These are phyloP conservation scores for Collybia mongolica DNA, from an alignment of 768 basidiomycete species.

Conservation along the genomic window DNA sequence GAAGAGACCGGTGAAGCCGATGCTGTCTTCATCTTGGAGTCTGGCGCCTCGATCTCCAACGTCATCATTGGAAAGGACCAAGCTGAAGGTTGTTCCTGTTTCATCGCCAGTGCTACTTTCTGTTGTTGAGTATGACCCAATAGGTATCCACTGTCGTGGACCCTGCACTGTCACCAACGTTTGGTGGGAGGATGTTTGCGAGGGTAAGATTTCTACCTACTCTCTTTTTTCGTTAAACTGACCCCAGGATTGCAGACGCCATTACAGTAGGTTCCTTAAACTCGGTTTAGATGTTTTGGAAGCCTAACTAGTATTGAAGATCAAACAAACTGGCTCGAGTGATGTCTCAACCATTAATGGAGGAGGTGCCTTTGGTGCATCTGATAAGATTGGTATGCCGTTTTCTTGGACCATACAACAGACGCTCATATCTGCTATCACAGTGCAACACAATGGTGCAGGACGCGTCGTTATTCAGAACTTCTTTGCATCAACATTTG, in stretches of 20 bases:
- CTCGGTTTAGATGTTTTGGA: neutral
- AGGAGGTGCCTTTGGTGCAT: conserved; percentile 23
- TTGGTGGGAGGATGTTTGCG: conserved; percentile 30
- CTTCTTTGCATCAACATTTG: conserved; percentile 25
- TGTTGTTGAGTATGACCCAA: neutral
- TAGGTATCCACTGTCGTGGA: conserved; percentile 27
- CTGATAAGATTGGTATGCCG: conserved; percentile 23
- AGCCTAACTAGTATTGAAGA: conserved; percentile 4
- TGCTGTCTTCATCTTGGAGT: conserved; percentile 25
- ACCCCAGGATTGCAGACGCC: conserved; percentile 11
- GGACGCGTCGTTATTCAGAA: conserved; percentile 22
- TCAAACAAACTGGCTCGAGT: conserved; percentile 25
- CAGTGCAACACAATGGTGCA: conserved; percentile 27
- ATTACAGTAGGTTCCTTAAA: conserved; percentile 13
- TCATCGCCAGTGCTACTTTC: neutral
- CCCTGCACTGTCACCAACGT: conserved; percentile 27
- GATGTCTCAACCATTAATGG: conserved; percentile 25
- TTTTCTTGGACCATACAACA: neutral
- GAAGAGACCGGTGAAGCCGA: conserved; percentile 24
- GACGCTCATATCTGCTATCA: neutral
- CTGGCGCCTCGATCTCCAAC: conserved; percentile 26
- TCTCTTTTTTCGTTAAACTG: neutral
- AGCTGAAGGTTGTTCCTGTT: conserved; percentile 18
- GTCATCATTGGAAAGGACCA: conserved; percentile 26
- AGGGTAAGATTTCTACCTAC: conserved; percentile 15